Evolutionary conservation across 140 eudicot species (phyloP), one percentile per base, ranked within the genome.

Genomic region (Anethum foeniculum): DNA sequence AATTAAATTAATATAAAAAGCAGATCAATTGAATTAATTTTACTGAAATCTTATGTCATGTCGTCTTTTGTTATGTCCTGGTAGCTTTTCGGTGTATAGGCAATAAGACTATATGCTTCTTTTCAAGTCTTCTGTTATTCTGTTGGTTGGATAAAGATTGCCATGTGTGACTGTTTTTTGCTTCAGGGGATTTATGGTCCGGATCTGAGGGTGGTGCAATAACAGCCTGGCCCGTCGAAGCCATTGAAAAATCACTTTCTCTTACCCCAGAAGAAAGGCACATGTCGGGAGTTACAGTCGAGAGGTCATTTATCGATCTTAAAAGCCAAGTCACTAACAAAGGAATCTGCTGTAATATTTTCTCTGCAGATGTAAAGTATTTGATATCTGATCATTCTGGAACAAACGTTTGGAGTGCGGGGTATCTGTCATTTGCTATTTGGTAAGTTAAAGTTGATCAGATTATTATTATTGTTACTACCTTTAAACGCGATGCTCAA

Each of bases 111-210:
- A 44, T 46, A 76, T 15, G 62, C 11, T 25, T 62, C 32, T 25
- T 25, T 10, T 58, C 6, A 0, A 27, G 7, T 62, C 36, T 25
- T 62, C 71, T 62, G 71, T 62, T 25, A 10, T 3, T 27, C 36
- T 27, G 16, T 62, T 62, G 36, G 71, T 62, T 62, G 18, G 36
- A 25, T 62, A 25, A n/a, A 62, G 32, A 27, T 25, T 25, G 34
- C 18, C 71, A 25, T 43, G 74, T 72, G 30, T 80, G 18, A 47
- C 36, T 74, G 76, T 36, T 15, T 77, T 75, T 32, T 79, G 49
- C 48, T 84, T 79, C 89, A 95, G 99, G 99, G 80, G 99, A 95
- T 83, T 85, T 95, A 25, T 95, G 99, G 99, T 89, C 99, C 16
- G 99, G 97, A 25, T 88, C 97, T 15, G 99, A 95, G 85, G 89